Base-by-base conservation (phyloP, 2,329 filamentous ascomycete genomes). In the Ophiocordyceps camponoti-rufipedis region DNA sequence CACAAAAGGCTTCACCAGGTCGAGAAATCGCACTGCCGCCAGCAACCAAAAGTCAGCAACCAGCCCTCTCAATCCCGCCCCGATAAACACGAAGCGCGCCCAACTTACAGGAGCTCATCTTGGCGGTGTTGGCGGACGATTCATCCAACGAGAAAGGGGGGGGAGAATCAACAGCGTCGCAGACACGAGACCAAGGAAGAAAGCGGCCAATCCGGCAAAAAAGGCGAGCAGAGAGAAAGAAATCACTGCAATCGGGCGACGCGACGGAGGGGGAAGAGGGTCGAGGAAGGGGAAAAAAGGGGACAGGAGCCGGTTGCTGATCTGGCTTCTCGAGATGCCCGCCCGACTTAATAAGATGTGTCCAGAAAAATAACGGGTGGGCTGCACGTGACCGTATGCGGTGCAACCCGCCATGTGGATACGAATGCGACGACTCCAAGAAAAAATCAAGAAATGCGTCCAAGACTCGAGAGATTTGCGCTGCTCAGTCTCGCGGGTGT, bases 1-100 rank as follows among this genome's bases (percentile, higher is more conserved):
- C 75, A 93, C 86, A 67, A 98, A 98, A 63, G 91, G 91, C 72
- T 98, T 98, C 73, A 98, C 91, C 66, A 96, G 78, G 71, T 98
- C 91, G 73, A 98, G 89, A 66, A 98, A 98, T 67, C 91, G 88
- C 70, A 98, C 89, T 96, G 59, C 46, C 47, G 38, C 45, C 43
- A 43, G 11, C 13, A 13, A 10, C n/a, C n/a, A 9, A 19, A 19
- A 5, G 31, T 35, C 13, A 38, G 31, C 18, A 18, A 19, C 31
- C 12, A 12, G 16, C 4, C 1, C 31, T 7, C 29, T 11, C 8
- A 9, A 5, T 23, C 23, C 23, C 16, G 29, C 2, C 29, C 29
- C 4, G 31, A 33, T 33, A 33, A 14, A 4, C 13, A 14, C 12
- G 35, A 16, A 38, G 35, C 35, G 35, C 35, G 35, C 35, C 42